A percentile compares a stretch with the other conserved stretches of the same genome.
These are phyloP conservation scores for Termitomyces sp. DNA, from an alignment of 768 basidiomycete species.

Conservation along the genomic window DNA sequence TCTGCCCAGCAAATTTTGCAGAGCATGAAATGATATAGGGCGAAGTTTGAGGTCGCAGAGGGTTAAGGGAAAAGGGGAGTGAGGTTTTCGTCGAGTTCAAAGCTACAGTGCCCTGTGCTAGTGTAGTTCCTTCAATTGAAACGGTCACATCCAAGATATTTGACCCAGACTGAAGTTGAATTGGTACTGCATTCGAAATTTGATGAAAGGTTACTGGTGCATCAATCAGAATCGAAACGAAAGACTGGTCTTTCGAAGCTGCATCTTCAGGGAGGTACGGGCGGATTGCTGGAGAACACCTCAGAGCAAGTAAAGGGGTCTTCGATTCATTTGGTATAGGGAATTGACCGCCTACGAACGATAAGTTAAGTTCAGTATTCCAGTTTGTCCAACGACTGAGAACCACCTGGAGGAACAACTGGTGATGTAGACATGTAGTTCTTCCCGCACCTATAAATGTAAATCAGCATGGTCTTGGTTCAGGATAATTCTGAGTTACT, in stretches of 20 bases:
- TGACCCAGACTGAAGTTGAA: conserved; percentile 24
- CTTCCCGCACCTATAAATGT: conserved; percentile 47
- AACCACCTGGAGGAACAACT: conserved; percentile 36
- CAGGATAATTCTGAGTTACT: not conserved
- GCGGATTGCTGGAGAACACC: conserved; percentile 52
- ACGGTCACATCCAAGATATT: conserved; percentile 37
- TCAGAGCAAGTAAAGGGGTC: conserved; percentile 47
- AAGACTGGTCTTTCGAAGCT: conserved; percentile 21
- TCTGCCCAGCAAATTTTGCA: conserved; percentile 34
- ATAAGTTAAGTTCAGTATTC: not conserved
- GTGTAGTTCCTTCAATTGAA: conserved; percentile 36
- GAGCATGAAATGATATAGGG: conserved; percentile 34
- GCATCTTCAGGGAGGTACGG: conserved; percentile 57
- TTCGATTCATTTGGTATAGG: conserved; percentile 30
- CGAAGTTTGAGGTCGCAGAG: conserved; percentile 36
- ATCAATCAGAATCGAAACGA: conserved; percentile 47
- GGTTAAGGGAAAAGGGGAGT: conserved; percentile 43
- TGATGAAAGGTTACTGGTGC: conserved; percentile 42
- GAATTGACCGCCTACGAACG: conserved; percentile 37
- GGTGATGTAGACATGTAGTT: conserved; percentile 43
- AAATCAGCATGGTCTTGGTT: conserved; percentile 12
- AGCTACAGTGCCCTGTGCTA: conserved; percentile 40
- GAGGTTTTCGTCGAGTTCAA: conserved; percentile 47
- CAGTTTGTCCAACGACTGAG: not conserved
- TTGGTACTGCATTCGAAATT: conserved; percentile 42